Evolutionary conservation across 2,329 filamentous ascomycete species (phyloP).

Genomic region (Fusarium paranaense): DNA sequence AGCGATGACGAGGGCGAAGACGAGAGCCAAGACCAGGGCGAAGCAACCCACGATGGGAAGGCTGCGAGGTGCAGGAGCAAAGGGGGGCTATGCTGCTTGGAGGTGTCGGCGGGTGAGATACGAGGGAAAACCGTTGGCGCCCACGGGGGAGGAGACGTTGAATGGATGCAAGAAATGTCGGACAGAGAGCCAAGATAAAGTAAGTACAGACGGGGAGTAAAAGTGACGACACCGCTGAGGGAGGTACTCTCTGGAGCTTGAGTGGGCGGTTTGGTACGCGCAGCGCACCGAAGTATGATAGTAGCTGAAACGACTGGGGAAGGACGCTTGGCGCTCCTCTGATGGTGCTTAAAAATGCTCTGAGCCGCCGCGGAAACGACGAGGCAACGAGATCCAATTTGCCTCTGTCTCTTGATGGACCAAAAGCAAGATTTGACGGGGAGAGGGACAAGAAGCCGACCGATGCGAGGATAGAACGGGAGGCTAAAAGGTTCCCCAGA

Average conservation of each 20-base stretch:
- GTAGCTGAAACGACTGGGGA: constrained; percentile 5
- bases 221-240: constrained; percentile 28
- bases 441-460: background rate
- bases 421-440: background rate
- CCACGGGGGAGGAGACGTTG: background rate
- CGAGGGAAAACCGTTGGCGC: constrained; percentile 21
- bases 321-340: constrained; percentile 13
- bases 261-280: background rate
- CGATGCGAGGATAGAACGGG: background rate
- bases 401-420: background rate
- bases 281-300: background rate
- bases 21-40: constrained; percentile 26
- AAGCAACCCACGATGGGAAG: constrained; percentile 13
- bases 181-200: background rate
- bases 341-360: background rate
- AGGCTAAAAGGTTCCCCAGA: constrained; percentile 6
- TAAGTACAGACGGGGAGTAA: constrained; percentile 9
- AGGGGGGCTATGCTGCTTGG: constrained; percentile 11
- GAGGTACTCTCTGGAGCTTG: constrained; percentile 1
- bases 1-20: constrained; percentile 23
- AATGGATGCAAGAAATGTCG: constrained; percentile 15
- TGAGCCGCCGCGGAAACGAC: background rate
- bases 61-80: background rate
- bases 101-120: constrained; percentile 6
- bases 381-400: background rate